Evolutionary conservation across 805 yeast species (phyloP).

Genomic region (Yamadazyma laniorum): DNA sequence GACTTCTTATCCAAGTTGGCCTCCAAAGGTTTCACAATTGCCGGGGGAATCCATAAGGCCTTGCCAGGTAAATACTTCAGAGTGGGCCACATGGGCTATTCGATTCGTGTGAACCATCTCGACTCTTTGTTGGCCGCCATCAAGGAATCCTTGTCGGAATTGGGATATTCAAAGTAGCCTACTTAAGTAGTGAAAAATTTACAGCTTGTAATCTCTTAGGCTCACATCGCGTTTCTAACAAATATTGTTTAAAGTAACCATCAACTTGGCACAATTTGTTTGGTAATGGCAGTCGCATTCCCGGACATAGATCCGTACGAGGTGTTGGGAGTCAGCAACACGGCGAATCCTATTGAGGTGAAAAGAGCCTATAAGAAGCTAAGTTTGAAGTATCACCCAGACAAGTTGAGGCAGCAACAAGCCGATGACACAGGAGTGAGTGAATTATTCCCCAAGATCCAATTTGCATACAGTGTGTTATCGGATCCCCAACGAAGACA

Average conservation of each 20-base stretch:
- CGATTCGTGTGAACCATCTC: conserved; percentile 47
- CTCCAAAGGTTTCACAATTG: conserved; percentile 70
- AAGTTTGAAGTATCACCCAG: conserved; percentile 71
- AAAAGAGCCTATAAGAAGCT: conserved; percentile 65
- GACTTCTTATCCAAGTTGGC: conserved; percentile 59
- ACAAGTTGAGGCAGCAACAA: conserved; percentile 46
- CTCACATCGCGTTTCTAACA: no score
- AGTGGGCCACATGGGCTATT: conserved; percentile 94
- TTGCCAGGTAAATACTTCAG: conserved; percentile 82
- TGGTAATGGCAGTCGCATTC: conserved; percentile 39
- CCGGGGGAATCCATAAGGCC: conserved; percentile 87
- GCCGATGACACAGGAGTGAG: conserved; percentile 2
- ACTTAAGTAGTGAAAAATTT: background rate
- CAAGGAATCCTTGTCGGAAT: conserved; percentile 28
- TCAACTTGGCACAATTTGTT: no score
- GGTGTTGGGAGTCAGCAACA: conserved; percentile 40
- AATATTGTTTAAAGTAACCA: no score
- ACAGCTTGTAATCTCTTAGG: background rate
- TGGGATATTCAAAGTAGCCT: conserved; percentile 13
- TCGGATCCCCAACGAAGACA: conserved; percentile 55
- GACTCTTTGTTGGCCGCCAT: conserved; percentile 34
- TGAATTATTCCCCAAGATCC: conserved; percentile 58
- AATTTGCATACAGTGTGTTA: conserved; percentile 70
- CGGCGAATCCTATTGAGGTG: conserved; percentile 51
- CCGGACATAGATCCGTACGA: conserved; percentile 65